A percentile compares a stretch with the other conserved stretches of the same genome.
These are phyloP conservation scores for Parastagonospora avenae DNA, from an alignment of 2,329 filamentous ascomycete species.

Conservation along the genomic window DNA sequence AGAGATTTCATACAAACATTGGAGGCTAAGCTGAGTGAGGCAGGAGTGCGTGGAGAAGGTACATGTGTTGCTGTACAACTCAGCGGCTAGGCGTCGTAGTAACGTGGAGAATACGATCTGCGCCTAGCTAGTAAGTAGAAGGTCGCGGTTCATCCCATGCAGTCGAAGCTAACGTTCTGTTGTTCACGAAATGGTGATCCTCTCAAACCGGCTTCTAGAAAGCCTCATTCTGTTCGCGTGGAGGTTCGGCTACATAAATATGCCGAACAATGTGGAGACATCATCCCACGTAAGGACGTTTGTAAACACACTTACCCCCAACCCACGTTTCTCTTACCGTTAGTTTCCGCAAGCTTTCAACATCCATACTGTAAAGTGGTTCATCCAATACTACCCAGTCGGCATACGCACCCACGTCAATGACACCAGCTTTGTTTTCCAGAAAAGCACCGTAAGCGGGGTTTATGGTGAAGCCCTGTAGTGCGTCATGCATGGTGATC, in stretches of 20 bases:
- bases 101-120: not conserved
- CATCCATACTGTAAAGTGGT: slow-evolving; percentile 56
- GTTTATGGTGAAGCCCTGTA: slow-evolving; percentile 66
- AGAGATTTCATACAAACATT: slow-evolving; percentile 1
- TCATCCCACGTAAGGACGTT: slow-evolving; percentile 7
- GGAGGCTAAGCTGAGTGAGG: not conserved
- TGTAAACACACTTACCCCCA: slow-evolving; percentile 56
- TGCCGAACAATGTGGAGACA: not conserved
- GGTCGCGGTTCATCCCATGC: not conserved
- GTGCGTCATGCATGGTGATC: slow-evolving; percentile 63
- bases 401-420: slow-evolving; percentile 65
- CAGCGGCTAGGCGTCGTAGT: not conserved
- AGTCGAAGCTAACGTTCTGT: too few relatives aligned
- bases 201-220: not conserved
- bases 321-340: slow-evolving; percentile 72
- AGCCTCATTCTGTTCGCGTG: too few relatives aligned
- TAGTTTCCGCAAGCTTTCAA: slow-evolving; percentile 59
- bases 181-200: not conserved
- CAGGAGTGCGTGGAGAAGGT: not conserved
- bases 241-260: too few relatives aligned
- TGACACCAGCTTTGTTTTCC: slow-evolving; percentile 64
- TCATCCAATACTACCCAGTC: slow-evolving; percentile 74
- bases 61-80: slow-evolving; percentile 2
- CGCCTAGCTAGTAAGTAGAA: not conserved
- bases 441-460: slow-evolving; percentile 65